A percentile compares a stretch with the other conserved stretches of the same genome.
These are phyloP conservation scores for Suhomyces terraborum DNA, from an alignment of 1,139 yeast genomes.

Conservation along the genomic window DNA sequence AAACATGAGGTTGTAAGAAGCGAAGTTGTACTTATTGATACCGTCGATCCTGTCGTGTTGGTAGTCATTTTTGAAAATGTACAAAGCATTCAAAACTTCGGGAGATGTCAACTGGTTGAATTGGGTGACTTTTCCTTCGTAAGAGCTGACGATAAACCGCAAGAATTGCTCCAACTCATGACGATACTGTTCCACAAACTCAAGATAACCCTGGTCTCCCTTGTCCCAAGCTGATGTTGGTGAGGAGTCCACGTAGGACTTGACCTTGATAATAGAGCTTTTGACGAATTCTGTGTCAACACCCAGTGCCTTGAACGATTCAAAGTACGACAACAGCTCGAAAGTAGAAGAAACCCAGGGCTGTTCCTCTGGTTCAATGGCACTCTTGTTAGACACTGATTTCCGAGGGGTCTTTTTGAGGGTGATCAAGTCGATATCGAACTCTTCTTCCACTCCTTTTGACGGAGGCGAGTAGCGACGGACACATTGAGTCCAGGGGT, in stretches of 20 bases:
- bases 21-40: slow-evolving; percentile 21
- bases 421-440: slow-evolving; percentile 42
- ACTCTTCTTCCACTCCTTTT: slow-evolving; percentile 27
- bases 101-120: slow-evolving; percentile 31
- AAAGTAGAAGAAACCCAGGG: slow-evolving; percentile 6
- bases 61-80: slow-evolving; percentile 32
- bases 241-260: not conserved
- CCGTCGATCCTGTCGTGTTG: slow-evolving; percentile 23
- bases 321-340: slow-evolving; percentile 14
- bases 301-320: slow-evolving; percentile 5
- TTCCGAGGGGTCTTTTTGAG: slow-evolving; percentile 28
- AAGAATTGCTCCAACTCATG: slow-evolving; percentile 27
- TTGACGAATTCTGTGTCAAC: slow-evolving; percentile 3
- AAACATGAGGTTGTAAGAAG: slow-evolving; percentile 29
- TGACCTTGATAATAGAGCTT: slow-evolving; percentile 6
- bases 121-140: slow-evolving; percentile 24
- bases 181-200: slow-evolving; percentile 25
- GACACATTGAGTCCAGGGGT: not conserved
- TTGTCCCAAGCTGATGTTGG: not conserved
- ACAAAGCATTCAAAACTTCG: slow-evolving; percentile 32
- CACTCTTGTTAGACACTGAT: not conserved
- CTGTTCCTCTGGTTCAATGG: not conserved
- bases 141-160: slow-evolving; percentile 27
- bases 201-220: slow-evolving; percentile 14
- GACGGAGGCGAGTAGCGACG: slow-evolving; percentile 10